These are phyloP conservation scores for Extremus antarcticus DNA, from an alignment of 495 filamentous ascomycete genomes.

Conservation along the genomic window DNA sequence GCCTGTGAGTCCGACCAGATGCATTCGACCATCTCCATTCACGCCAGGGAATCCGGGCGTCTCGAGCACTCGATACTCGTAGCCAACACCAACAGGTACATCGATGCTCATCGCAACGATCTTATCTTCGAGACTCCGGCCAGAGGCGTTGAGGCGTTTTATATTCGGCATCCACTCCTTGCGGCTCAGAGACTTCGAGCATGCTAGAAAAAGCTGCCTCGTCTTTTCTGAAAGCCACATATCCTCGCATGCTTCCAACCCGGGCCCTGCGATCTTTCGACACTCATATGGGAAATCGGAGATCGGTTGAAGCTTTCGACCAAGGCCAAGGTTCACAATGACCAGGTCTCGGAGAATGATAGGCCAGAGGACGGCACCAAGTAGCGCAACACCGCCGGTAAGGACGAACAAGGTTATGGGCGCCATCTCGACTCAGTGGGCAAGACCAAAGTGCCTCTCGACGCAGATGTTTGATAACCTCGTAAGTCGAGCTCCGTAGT, in stretches of 20 bases:
- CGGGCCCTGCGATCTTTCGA: neutral
- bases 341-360: neutral
- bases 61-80: neutral
- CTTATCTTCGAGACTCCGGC: neutral
- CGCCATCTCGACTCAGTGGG: neutral
- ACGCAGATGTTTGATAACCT: no score
- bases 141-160: neutral
- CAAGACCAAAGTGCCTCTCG: neutral
- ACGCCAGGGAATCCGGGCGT: neutral
- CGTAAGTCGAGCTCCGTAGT: no score
- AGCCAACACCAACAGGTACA: neutral
- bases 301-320: neutral
- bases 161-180: conserved; percentile 2
- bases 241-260: conserved; percentile 1
- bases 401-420: neutral
- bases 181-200: neutral
- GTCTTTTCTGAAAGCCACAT: conserved; percentile 4
- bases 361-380: neutral
- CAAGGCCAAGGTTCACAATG: neutral
- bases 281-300: conserved; percentile 1
- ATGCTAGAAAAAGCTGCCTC: neutral
- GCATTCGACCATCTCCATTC: neutral
- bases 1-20: neutral
- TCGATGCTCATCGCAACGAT: conserved; percentile 1
- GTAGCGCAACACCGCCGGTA: neutral